Conservation (phyloP, 2,329 filamentous ascomycete genomes). For the Neopestalotiopsis clavispora region DNA sequence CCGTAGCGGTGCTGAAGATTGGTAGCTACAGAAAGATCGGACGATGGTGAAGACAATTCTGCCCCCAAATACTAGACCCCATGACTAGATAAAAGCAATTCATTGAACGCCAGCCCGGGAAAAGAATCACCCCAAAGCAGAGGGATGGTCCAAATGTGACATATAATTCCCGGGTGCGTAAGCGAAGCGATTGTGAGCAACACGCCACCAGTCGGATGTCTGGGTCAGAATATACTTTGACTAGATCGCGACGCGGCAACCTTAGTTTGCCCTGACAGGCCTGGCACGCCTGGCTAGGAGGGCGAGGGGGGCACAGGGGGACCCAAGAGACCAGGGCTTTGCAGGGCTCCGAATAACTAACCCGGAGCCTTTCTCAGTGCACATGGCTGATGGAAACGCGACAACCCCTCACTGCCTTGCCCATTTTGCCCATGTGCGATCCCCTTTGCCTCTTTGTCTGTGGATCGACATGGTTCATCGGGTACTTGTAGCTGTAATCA, state of each 20-base stretch:
- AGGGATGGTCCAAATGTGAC: neutral
- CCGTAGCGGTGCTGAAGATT: no score
- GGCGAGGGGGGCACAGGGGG: neutral
- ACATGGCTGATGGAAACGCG: no score
- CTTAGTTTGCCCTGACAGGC: neutral
- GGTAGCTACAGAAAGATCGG: no score
- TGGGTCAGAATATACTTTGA: neutral
- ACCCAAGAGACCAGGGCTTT: neutral
- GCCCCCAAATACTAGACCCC: no score
- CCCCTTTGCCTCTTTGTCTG: neutral
- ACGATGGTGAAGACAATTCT: no score
- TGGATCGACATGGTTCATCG: neutral
- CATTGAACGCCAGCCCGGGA: neutral
- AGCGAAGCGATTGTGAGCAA: neutral
- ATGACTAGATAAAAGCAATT: neutral
- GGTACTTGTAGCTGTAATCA: neutral
- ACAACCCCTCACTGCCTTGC: neutral
- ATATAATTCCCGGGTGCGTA: neutral
- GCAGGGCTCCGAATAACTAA: neutral
- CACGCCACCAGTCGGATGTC: neutral
- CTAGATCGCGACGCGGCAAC: slow-evolving; percentile 1
- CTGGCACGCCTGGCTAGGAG: neutral
- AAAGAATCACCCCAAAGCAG: neutral
- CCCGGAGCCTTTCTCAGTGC: no score
- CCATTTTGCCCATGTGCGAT: no score